These are phyloP conservation scores for Aspergillus campestris DNA, from an alignment of 495 filamentous ascomycete genomes.

Conservation along the genomic window DNA sequence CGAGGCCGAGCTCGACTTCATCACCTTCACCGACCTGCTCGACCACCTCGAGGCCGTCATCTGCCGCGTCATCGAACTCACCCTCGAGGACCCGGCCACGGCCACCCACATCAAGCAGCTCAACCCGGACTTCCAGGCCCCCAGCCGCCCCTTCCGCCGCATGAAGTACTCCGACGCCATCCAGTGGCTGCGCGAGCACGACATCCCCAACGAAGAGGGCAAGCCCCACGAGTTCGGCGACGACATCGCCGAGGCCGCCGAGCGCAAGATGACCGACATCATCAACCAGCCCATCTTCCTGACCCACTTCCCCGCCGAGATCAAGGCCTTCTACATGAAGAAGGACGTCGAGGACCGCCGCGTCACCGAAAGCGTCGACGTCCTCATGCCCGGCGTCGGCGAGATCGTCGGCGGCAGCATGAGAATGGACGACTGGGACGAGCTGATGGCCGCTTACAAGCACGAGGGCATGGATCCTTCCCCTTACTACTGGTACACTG, in stretches of 20 bases:
- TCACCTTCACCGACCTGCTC: slow-evolving; percentile 89
- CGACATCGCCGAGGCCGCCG: slow-evolving; percentile 96
- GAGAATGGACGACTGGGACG: slow-evolving; percentile 91
- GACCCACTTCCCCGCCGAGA: slow-evolving; percentile 92
- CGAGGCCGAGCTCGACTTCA: slow-evolving; percentile 94
- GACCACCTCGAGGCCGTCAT: slow-evolving; percentile 83
- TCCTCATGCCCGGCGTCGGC: slow-evolving; percentile 91
- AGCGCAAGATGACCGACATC: slow-evolving; percentile 92
- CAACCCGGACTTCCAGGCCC: slow-evolving; percentile 80
- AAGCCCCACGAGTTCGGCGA: slow-evolving; percentile 87
- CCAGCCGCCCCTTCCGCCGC: slow-evolving; percentile 79
- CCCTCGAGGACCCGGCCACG: slow-evolving; percentile 62
- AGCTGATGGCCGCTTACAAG: slow-evolving; percentile 82
- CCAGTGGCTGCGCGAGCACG: slow-evolving; percentile 79
- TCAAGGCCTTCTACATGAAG: slow-evolving; percentile 99
- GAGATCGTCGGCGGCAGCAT: slow-evolving; percentile 97
- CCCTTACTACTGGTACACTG: slow-evolving; percentile 98
- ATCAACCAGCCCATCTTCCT: slow-evolving; percentile 94
- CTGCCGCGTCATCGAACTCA: slow-evolving; percentile 71
- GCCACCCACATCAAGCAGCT: slow-evolving; percentile 65
- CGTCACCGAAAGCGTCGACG: slow-evolving; percentile 95
- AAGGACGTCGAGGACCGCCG: slow-evolving; percentile 72
- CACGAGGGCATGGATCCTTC: slow-evolving; percentile 75
- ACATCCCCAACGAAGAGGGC: slow-evolving; percentile 88
- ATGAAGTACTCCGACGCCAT: slow-evolving; percentile 97